A percentile compares a stretch with the other conserved stretches of the same genome.
Conservation (phyloP, 495 filamentous ascomycete genomes). For the Penicillium canescens region DNA sequence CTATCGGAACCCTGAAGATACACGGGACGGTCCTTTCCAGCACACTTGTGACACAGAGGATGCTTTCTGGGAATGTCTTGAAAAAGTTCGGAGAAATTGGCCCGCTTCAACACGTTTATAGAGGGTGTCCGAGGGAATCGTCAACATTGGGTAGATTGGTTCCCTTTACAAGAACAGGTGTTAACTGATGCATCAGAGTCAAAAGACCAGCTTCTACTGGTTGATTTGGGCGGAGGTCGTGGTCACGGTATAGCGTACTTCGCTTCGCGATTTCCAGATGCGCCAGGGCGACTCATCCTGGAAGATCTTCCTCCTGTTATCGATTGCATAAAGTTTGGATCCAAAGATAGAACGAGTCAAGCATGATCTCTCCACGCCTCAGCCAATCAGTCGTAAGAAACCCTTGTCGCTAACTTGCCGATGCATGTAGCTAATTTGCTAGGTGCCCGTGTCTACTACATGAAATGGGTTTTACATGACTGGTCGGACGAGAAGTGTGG, state of each 20-base stretch:
- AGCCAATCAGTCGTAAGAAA: constrained; percentile 31
- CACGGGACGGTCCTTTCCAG: constrained; percentile 33
- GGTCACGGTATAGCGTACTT: constrained; percentile 49
- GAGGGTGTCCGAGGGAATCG: constrained; percentile 19
- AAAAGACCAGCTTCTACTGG: constrained; percentile 36
- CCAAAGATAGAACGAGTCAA: constrained; percentile 26
- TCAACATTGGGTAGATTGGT: constrained; percentile 31
- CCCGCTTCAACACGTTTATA: constrained; percentile 27
- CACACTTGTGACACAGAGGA: constrained; percentile 33
- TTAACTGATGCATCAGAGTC: constrained; percentile 6
- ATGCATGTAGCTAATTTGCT: not conserved
- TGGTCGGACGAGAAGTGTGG: constrained; percentile 40
- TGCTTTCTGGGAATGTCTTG: constrained; percentile 26
- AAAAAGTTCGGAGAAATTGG: constrained; percentile 1
- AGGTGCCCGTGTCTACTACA: constrained; percentile 43
- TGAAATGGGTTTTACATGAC: constrained; percentile 49
- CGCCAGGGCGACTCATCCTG: constrained; percentile 35
- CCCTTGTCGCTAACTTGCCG: not conserved
- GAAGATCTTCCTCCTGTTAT: constrained; percentile 47
- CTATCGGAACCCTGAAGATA: constrained; percentile 24
- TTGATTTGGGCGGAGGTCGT: constrained; percentile 50
- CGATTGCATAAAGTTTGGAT: constrained; percentile 22
- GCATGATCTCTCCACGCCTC: constrained; percentile 42
- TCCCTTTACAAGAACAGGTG: constrained; percentile 26
- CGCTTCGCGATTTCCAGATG: constrained; percentile 17